phyloP scores from a whole-genome alignment of 1,139 yeast species.

The Candida labiduridarum region DNA sequence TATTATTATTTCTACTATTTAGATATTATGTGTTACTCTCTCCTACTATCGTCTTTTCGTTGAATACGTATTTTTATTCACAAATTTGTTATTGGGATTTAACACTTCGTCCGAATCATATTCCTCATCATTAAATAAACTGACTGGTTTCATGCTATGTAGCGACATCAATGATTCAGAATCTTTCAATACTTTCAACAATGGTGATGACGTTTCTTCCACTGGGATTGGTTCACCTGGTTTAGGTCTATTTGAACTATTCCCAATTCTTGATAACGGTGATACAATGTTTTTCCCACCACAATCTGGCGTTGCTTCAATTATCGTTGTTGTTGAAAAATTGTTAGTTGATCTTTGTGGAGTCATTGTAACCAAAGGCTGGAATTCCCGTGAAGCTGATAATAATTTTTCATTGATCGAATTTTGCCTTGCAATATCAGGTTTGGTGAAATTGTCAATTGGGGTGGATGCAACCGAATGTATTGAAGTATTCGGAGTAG shows the following conservation, averaged over 20 bases:
- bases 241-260: constrained; percentile 15
- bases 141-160: constrained; percentile 2
- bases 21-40: too few relatives aligned
- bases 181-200: constrained; percentile 22
- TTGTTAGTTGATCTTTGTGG: constrained; percentile 5
- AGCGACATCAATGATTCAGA: constrained; percentile 1
- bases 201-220: constrained; percentile 30
- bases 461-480: constrained; percentile 8
- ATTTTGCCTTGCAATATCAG: background rate
- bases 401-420: constrained; percentile 7
- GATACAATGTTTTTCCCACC: constrained; percentile 17
- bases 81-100: constrained; percentile 12
- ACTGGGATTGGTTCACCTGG: constrained; percentile 42
- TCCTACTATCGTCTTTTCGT: constrained; percentile 5
- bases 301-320: constrained; percentile 9
- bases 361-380: constrained; percentile 8
- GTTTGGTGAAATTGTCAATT: constrained; percentile 6
- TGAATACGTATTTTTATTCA: constrained; percentile 11
- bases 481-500: constrained; percentile 24
- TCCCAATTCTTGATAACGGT: constrained; percentile 15
- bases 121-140: constrained; percentile 12
- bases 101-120: constrained; percentile 20
- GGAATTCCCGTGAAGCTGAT: background rate
- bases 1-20: constrained; percentile 7
- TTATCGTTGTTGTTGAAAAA: background rate